Evolutionary conservation across 2,329 filamentous ascomycete species (phyloP), one percentile per base, ranked within the genome.

Genomic region (Calonectria pseudoturangicola): DNA sequence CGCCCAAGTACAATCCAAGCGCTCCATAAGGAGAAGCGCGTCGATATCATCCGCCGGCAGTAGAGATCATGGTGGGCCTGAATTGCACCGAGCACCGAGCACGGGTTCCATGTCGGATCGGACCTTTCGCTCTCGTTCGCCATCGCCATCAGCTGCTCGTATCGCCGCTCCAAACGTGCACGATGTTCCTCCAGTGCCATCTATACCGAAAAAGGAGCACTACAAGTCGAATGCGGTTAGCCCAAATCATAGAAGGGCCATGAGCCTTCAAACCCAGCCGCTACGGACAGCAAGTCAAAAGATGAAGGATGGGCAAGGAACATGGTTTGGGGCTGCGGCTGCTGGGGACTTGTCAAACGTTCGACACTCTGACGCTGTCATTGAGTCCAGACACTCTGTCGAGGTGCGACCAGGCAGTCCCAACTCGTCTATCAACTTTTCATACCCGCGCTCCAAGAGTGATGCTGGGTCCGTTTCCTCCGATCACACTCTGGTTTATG

Each of bases 21-120:
- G 96, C 81, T 96, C 93, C 81, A 83, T 91, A 73, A 91, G 95
- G 78, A 92, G 95, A 74, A 92, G 89, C 83, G 89, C 89, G 65
- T 98, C 95, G 0, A 85, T 90, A 50, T 94, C 94, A 2, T 96
- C 95, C 5, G 87, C 90, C 60, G 88, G 87, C 43, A 91, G 89
- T 75, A 85, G 84, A 62, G 84, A 85, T 47, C 78, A 84, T 56
- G 81, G 85, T 72, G 83, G 85, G 76, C 77, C 84, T 75, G 86
- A 86, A 66, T 85, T 96, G 73, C 89, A 92, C 74, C 88, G 94
- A 79, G 88, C 89, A 45, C 89, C 88, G 68, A 97, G 96, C 84
- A 90, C 90, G 33, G 90, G 92, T 27, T 98, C 95, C 63, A 98
- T 98, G 96, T 93, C 91, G 36, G 94, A 96, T 82, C 91, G 96